Base-by-base conservation (phyloP, 441 rosid species). In the Populus hybrid region DNA sequence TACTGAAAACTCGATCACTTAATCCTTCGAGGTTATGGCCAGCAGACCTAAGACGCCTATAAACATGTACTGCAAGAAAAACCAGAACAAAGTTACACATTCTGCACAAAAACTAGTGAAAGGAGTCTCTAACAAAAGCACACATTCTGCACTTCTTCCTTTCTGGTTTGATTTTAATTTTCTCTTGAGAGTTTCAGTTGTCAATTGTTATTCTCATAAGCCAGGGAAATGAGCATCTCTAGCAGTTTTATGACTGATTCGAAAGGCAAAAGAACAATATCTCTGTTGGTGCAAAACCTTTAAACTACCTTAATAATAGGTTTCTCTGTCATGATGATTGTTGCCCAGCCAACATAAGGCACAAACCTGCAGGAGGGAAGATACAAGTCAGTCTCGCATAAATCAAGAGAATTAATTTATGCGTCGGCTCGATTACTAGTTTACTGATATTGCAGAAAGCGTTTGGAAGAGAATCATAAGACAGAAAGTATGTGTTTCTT, bases 251-350 rank as follows among this genome's bases (percentile, higher is more conserved):
- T 4, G 53, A 46, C 53, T 9, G 3, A 63, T 11, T 61, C 36
- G 18, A 30, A 42, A 14, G 72, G 16, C 21, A 34, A 11, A 46
- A 12, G 36, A 46, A 46, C 53, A 65, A 10, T 8, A 42, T 16
- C 36, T 57, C 14, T 38, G 36, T 26, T n/a, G 4, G 11, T 26
- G 3, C 28, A 73, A 40, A 14, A 59, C 34, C 64, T 6, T 57
- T 0, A 28, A 23, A 18, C 28, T 73, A 90, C 94, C 94, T 91
- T 88, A 81, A 89, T 81, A 16, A 89, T 69, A 12, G 95, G 91
- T 79, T 86, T 87, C 8, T 91, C 91, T 1, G 92, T 86, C 93
- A 86, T 88, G 75, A 88, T 72, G 70, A 91, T 91, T 8, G 93
- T 91, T 68, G 82, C 81, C 88, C 88, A 89, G 36, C 93, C 91